A percentile compares a stretch with the other conserved stretches of the same genome.
These are phyloP conservation scores for Thelonectria olida DNA, from an alignment of 2,329 filamentous ascomycete species.

Conservation along the genomic window DNA sequence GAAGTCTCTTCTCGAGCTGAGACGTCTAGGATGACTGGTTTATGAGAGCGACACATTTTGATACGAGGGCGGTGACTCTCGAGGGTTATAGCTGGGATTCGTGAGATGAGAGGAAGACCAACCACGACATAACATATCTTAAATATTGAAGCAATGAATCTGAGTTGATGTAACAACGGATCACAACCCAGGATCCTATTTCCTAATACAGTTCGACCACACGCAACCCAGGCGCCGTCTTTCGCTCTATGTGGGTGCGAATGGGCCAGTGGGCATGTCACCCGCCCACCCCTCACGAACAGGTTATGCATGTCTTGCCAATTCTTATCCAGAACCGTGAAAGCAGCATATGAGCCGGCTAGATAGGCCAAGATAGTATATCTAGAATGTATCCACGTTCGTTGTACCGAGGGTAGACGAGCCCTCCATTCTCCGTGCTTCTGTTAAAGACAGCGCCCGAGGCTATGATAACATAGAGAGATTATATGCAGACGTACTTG, in stretches of 20 bases:
- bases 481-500: too few relatives aligned
- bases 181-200: not conserved
- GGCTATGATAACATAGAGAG: too few relatives aligned
- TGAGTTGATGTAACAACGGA: too few relatives aligned
- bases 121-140: not conserved
- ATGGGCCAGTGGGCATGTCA: not conserved
- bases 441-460: conserved; percentile 25
- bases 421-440: not conserved
- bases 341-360: not conserved
- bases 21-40: conserved; percentile 26
- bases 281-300: not conserved
- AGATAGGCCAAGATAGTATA: not conserved
- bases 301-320: not conserved
- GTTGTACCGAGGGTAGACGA: not conserved
- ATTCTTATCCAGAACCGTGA: not conserved
- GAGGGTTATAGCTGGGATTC: not conserved
- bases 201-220: conserved; percentile 10
- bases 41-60: not conserved
- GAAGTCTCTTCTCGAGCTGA: not conserved
- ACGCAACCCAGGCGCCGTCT: not conserved
- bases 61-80: too few relatives aligned
- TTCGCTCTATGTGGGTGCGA: not conserved
- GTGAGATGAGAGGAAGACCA: not conserved
- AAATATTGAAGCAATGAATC: not conserved
- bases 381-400: not conserved